A percentile compares a stretch with the other conserved stretches of the same genome.
Evolutionary conservation across 192 early-diverging fungal species (phyloP).

Genomic region (Oehlia diaphana): DNA sequence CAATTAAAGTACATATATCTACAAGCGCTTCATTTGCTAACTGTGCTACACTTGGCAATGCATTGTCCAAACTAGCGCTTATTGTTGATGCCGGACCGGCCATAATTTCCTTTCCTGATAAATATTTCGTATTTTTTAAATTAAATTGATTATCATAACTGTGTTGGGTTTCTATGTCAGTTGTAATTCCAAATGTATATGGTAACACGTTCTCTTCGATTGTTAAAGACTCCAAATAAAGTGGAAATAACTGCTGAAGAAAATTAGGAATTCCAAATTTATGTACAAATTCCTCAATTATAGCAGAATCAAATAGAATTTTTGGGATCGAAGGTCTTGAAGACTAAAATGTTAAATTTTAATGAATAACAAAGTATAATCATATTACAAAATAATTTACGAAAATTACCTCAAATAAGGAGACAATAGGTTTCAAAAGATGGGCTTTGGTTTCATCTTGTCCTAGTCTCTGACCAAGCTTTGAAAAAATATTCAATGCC

Average conservation of each 20-base stretch:
- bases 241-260: slow-evolving; percentile 55
- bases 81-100: background rate
- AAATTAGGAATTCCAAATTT: slow-evolving; percentile 53
- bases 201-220: slow-evolving; percentile 37
- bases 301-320: slow-evolving; percentile 40
- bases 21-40: slow-evolving; percentile 50
- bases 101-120: background rate
- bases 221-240: slow-evolving; percentile 55
- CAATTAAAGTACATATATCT: slow-evolving; percentile 52
- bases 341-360: slow-evolving; percentile 35
- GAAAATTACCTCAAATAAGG: slow-evolving; percentile 55
- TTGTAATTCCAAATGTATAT: background rate
- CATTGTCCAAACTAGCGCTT: slow-evolving; percentile 6
- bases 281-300: slow-evolving; percentile 48
- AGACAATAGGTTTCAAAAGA: slow-evolving; percentile 57
- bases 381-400: background rate
- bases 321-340: slow-evolving; percentile 47
- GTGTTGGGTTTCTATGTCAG: background rate
- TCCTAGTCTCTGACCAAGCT: slow-evolving; percentile 52
- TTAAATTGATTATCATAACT: slow-evolving; percentile 2
- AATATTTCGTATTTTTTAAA: slow-evolving; percentile 9
- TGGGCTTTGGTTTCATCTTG: slow-evolving; percentile 45
- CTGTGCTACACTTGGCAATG: slow-evolving; percentile 33
- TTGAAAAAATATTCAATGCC: slow-evolving; percentile 53
- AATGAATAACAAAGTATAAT: background rate